Evolutionary conservation across 2,329 filamentous ascomycete species (phyloP).

Genomic region (Trichoderma lentiforme): DNA sequence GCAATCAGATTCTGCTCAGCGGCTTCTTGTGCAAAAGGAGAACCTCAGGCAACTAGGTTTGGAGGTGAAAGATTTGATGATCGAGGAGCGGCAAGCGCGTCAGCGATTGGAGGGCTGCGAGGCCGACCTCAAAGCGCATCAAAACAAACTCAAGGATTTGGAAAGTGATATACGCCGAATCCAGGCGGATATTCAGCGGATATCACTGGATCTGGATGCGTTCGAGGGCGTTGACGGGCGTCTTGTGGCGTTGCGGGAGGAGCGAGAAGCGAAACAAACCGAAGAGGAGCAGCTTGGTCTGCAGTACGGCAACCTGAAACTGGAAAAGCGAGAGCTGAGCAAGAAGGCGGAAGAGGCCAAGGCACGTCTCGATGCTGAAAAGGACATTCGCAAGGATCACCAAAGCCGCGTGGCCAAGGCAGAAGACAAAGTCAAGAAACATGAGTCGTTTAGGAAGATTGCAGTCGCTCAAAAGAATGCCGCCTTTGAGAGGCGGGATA

Average conservation of each 20-base stretch:
- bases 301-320: conserved; percentile 51
- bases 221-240: conserved; percentile 66
- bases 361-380: conserved; percentile 31
- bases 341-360: conserved; percentile 41
- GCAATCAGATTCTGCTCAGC: conserved; percentile 69
- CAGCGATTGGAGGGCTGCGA: conserved; percentile 48
- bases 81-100: conserved; percentile 45
- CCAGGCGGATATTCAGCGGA: conserved; percentile 53
- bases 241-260: conserved; percentile 55
- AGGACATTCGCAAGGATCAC: conserved; percentile 38
- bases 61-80: conserved; percentile 52
- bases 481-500: conserved; percentile 50
- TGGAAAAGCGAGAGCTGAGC: conserved; percentile 50
- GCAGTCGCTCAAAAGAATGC: conserved; percentile 61
- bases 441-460: conserved; percentile 48
- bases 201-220: conserved; percentile 59
- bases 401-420: conserved; percentile 53
- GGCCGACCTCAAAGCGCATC: conserved; percentile 45
- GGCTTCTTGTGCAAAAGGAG: conserved; percentile 54
- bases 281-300: conserved; percentile 48
- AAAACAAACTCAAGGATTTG: conserved; percentile 36
- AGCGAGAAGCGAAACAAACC: conserved; percentile 54
- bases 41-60: conserved; percentile 51
- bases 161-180: conserved; percentile 56
- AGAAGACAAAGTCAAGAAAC: conserved; percentile 49